Evolutionary conservation across 176 grass and related monocot genomes (phyloP).

Genomic region (Canna indica): DNA sequence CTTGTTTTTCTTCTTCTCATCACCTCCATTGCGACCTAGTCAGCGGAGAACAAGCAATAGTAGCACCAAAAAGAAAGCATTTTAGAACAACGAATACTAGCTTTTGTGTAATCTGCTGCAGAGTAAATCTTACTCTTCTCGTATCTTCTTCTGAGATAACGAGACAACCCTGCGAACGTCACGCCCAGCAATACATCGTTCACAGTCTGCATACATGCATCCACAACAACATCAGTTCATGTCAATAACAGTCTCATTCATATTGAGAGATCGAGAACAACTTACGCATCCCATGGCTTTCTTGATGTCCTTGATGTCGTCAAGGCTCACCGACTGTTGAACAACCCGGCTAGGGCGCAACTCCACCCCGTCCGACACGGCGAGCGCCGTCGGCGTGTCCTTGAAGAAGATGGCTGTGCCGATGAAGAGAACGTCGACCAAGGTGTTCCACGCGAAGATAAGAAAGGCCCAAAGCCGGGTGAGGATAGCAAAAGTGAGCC

Average conservation of each 20-base stretch:
- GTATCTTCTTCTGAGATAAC: slow-evolving; percentile 48
- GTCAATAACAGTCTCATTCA: no score
- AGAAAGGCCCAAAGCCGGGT: slow-evolving; percentile 36
- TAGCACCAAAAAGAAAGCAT: no score
- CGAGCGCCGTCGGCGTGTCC: slow-evolving; percentile 50
- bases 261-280: not conserved
- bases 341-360: slow-evolving; percentile 58
- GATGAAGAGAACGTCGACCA: slow-evolving; percentile 52
- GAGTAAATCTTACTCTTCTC: slow-evolving; percentile 19
- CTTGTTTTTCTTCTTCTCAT: no score
- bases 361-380: slow-evolving; percentile 43
- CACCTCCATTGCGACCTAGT: no score
- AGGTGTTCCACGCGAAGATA: slow-evolving; percentile 53
- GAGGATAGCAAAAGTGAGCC: slow-evolving; percentile 9
- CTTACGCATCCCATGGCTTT: slow-evolving; percentile 80
- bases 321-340: slow-evolving; percentile 48
- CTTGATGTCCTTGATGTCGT: slow-evolving; percentile 80
- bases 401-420: slow-evolving; percentile 46
- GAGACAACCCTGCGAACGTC: slow-evolving; percentile 55
- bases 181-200: slow-evolving; percentile 80
- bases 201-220: slow-evolving; percentile 69
- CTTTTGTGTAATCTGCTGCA: no score
- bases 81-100: no score
- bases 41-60: not conserved
- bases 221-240: no score